These are phyloP conservation scores for Chytriomyces confervae DNA, from an alignment of 192 early-diverging fungal genomes.

Conservation along the genomic window DNA sequence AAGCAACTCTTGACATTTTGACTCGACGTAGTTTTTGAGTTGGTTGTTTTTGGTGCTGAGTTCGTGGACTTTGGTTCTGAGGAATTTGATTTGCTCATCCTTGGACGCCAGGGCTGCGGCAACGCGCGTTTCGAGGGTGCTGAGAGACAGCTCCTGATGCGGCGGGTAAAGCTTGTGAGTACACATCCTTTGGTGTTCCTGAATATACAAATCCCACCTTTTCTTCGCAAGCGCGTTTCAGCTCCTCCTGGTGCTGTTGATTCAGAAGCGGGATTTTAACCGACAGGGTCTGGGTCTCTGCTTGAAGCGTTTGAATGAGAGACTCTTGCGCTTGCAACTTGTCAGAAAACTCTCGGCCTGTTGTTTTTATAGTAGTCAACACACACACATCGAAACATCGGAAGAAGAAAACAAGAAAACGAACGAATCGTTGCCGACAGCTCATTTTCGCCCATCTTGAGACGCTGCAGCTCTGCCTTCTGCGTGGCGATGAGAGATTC, in stretches of 20 bases:
- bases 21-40: slow-evolving; percentile 56
- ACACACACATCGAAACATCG: not conserved
- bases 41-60: slow-evolving; percentile 43
- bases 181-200: not conserved
- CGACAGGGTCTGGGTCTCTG: slow-evolving; percentile 31
- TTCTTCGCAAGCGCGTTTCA: slow-evolving; percentile 46
- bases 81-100: slow-evolving; percentile 48
- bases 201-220: slow-evolving; percentile 43
- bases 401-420: not conserved
- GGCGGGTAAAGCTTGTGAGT: not conserved
- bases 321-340: slow-evolving; percentile 37
- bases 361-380: not conserved
- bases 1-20: slow-evolving; percentile 57
- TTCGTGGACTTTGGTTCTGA: slow-evolving; percentile 53
- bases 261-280: slow-evolving; percentile 31
- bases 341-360: slow-evolving; percentile 44
- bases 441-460: slow-evolving; percentile 54
- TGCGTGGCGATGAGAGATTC: slow-evolving; percentile 50
- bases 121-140: slow-evolving; percentile 53
- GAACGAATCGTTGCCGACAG: slow-evolving; percentile 42
- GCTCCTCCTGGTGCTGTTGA: slow-evolving; percentile 23
- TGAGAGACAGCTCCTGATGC: slow-evolving; percentile 49
- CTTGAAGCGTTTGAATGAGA: slow-evolving; percentile 30
- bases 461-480: slow-evolving; percentile 51
- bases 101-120: slow-evolving; percentile 46